A percentile compares a stretch with the other conserved stretches of the same genome.
These are phyloP conservation scores for Trichosporon ovoides DNA, from an alignment of 1,284 basidiomycete genomes.

Conservation along the genomic window DNA sequence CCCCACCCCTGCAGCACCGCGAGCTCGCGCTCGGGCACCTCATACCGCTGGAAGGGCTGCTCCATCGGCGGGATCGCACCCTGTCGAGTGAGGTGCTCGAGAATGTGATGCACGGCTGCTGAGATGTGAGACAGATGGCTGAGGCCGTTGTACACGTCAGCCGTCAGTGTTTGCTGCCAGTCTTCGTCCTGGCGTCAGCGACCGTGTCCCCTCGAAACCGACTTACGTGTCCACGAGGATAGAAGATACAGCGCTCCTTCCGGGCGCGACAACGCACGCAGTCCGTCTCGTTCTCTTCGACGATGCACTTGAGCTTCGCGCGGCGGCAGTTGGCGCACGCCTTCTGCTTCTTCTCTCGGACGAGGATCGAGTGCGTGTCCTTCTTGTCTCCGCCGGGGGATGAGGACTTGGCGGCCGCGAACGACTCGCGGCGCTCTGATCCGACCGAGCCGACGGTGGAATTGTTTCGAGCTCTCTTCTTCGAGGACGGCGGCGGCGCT, in stretches of 20 bases:
- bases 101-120: conserved; percentile 33
- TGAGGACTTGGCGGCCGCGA: neutral
- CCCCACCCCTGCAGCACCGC: conserved; percentile 26
- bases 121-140: conserved; percentile 32
- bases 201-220: neutral
- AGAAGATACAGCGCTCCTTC: conserved; percentile 40
- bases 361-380: conserved; percentile 16
- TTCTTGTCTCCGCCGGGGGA: conserved; percentile 10
- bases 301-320: conserved; percentile 44
- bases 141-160: conserved; percentile 33
- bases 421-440: neutral
- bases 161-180: conserved; percentile 37
- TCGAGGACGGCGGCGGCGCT: neutral
- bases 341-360: conserved; percentile 30
- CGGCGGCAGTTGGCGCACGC: conserved; percentile 42
- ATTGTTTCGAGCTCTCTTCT: neutral
- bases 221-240: conserved; percentile 39
- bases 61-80: conserved; percentile 30
- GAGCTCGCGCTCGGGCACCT: conserved; percentile 33
- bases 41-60: conserved; percentile 22
- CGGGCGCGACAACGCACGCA: conserved; percentile 41
- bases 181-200: conserved; percentile 38
- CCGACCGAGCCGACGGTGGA: neutral
- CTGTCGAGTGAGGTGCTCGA: conserved; percentile 29
- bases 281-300: conserved; percentile 31